phyloP scores from a whole-genome alignment of 768 basidiomycete genomes.

The Amylocystis lapponica region DNA sequence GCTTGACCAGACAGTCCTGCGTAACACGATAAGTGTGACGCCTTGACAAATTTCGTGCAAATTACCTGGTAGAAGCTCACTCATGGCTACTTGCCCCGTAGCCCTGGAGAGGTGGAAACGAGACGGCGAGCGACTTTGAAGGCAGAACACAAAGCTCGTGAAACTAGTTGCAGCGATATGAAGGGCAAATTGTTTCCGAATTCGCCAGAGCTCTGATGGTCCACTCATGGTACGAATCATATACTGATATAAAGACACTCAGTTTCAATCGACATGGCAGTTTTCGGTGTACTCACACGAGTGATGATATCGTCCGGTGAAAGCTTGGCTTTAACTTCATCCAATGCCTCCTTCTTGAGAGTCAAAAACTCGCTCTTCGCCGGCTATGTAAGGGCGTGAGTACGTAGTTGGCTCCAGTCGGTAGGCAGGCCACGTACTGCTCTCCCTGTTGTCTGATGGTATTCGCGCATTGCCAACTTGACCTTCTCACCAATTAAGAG shows the following conservation, averaged over 20 bases:
- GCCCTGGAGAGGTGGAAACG: slow-evolving; percentile 88
- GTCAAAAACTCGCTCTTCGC: slow-evolving; percentile 61
- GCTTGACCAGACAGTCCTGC: slow-evolving; percentile 33
- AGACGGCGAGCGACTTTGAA: slow-evolving; percentile 76
- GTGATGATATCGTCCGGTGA: slow-evolving; percentile 84
- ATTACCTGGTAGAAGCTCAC: slow-evolving; percentile 82
- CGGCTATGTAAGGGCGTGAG: slow-evolving; percentile 27
- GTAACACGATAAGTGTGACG: background rate
- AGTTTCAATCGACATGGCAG: background rate
- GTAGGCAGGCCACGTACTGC: slow-evolving; percentile 1
- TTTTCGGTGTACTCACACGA: slow-evolving; percentile 49
- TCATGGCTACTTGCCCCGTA: slow-evolving; percentile 89
- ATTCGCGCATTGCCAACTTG: slow-evolving; percentile 58
- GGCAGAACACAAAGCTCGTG: slow-evolving; percentile 83
- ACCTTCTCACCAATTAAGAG: slow-evolving; percentile 83
- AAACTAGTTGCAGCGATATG: slow-evolving; percentile 88
- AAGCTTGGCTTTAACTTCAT: slow-evolving; percentile 83
- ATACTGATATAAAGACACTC: slow-evolving; percentile 51
- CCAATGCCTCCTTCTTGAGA: slow-evolving; percentile 78
- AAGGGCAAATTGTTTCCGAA: slow-evolving; percentile 93
- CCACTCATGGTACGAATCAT: slow-evolving; percentile 83
- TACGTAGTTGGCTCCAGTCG: background rate
- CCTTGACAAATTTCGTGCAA: background rate
- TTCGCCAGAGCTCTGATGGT: slow-evolving; percentile 87
- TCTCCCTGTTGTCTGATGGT: slow-evolving; percentile 35